Percentiles rank a stretch among this genome's conserved stretches.
These are phyloP conservation scores for Zygosaccharomyces siamensis DNA, from an alignment of 805 yeast species.

Conservation along the genomic window DNA sequence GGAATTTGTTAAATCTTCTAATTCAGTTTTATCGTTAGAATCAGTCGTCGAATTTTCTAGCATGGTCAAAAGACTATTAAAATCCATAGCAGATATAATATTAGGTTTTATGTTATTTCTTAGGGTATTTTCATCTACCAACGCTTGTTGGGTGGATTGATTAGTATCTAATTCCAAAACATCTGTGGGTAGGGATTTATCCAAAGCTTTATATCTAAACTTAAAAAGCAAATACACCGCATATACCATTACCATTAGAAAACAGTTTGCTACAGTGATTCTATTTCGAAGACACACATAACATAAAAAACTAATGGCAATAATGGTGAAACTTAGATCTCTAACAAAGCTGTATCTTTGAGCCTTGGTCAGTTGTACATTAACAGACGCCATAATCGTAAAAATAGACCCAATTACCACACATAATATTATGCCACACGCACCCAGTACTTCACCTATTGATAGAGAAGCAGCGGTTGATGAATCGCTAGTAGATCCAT, in stretches of 20 bases:
- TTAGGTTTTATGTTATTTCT: slow-evolving; percentile 26
- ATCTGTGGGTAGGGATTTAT: background rate
- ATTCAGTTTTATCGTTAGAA: slow-evolving; percentile 9
- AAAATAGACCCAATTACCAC: slow-evolving; percentile 34
- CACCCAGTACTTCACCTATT: slow-evolving; percentile 36
- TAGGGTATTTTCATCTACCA: slow-evolving; percentile 6
- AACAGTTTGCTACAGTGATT: slow-evolving; percentile 28
- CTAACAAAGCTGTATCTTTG: slow-evolving; percentile 22
- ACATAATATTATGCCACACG: slow-evolving; percentile 36
- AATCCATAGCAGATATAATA: slow-evolving; percentile 31
- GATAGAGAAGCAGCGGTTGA: slow-evolving; percentile 30
- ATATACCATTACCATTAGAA: slow-evolving; percentile 27
- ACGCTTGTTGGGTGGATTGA: slow-evolving; percentile 6
- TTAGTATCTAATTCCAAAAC: slow-evolving; percentile 3
- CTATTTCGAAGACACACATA: slow-evolving; percentile 23
- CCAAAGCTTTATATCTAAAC: slow-evolving; percentile 8
- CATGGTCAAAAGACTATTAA: slow-evolving; percentile 23
- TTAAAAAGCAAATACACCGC: slow-evolving; percentile 20
- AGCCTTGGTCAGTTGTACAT: slow-evolving; percentile 13
- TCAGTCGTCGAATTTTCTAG: slow-evolving; percentile 21
- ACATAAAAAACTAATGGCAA: slow-evolving; percentile 25
- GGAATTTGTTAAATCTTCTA: slow-evolving; percentile 3
- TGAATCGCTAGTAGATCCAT: slow-evolving; percentile 8
- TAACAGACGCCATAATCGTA: slow-evolving; percentile 25
- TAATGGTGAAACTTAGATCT: slow-evolving; percentile 26